Evolutionary conservation across 176 grass and related monocot species (phyloP).

Genomic region (Aechmea fasciata): DNA sequence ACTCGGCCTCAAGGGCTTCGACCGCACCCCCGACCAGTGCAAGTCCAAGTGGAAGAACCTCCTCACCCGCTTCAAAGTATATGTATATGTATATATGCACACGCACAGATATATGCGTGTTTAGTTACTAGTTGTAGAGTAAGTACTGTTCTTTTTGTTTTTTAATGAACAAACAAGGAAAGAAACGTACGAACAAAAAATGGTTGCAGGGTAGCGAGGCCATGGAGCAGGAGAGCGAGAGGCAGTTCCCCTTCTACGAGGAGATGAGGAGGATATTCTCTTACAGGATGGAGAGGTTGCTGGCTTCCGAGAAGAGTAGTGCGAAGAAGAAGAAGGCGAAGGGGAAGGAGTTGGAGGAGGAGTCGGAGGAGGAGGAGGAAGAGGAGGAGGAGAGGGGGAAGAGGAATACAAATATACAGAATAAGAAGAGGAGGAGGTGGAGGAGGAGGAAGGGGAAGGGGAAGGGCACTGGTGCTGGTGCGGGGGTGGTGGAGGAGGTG

Average conservation of each 20-base stretch:
- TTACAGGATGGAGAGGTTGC: conserved; percentile 25
- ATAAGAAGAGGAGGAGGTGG: conserved; percentile 9
- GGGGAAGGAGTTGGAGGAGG: background rate
- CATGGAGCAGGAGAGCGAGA: conserved; percentile 9
- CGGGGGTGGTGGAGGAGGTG: conserved; percentile 38
- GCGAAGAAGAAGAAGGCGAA: too few species aligned
- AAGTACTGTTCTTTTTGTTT: too few species aligned
- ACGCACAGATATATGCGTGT: background rate
- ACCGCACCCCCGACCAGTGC: conserved; percentile 87
- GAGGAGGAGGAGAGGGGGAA: background rate
- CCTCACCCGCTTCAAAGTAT: conserved; percentile 72
- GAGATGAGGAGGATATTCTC: conserved; percentile 71
- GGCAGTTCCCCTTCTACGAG: conserved; percentile 77
- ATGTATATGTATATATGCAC: too few species aligned
- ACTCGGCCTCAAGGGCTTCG: conserved; percentile 56
- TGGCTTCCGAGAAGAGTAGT: conserved; percentile 27
- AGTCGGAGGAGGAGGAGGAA: conserved; percentile 4
- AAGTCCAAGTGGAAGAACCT: conserved; percentile 99
- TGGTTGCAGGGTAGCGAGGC: conserved; percentile 36
- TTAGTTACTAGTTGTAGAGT: background rate
- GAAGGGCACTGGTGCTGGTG: conserved; percentile 2
- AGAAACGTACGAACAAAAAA: too few species aligned
- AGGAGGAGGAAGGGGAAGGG: background rate
- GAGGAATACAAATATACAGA: background rate
- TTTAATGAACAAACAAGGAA: too few species aligned